Base-by-base conservation (phyloP, 805 yeast genomes). In the Pichia nakasei region DNA sequence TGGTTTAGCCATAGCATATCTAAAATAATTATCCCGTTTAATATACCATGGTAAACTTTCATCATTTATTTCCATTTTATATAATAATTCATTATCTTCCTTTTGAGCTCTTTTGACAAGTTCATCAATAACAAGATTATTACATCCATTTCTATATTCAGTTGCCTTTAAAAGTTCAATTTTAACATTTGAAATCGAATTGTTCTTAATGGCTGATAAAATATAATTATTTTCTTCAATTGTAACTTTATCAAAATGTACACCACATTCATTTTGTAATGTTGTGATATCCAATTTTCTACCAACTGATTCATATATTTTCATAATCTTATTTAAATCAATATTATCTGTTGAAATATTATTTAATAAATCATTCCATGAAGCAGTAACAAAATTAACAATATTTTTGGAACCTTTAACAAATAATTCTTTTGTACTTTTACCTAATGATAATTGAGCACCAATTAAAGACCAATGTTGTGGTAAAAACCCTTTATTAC, bases 391-490 rank as follows among this genome's bases (percentile, higher is more conserved):
- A 52, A 58, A 63, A 29, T 57, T 52, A 3, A 59, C 54, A 18
- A 58, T 52, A 18, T 52, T 46, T 17, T 50, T 47, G 17, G 54
- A 52, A 3, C 66, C 67, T 39, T 52, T 52, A 4, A 63, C 58
- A 9, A 54, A 50, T 34, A 65, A 44, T 35, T 56, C 57, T 20
- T 47, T 47, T 8, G 57, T 52, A 15, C 56, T 55, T 1, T 55
- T 46, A 24, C 51, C 52, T 29, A 64, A 46, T 12, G 59, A 53
- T 20, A 65, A 39, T 35, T 53, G 57, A 5, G 67, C 69, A n/a
- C 68, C 68, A 22, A 59, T 46, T 26, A 58, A 48, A 9, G 65
- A 49, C 67, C 67, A 64, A n/a, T 57, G 57, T 43, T 57, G 58
- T 37, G 62, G 53, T 27, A 64, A 39, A 22, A 54, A 52, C 3